A percentile compares a stretch with the other conserved stretches of the same genome.
Conservation (phyloP, 2,329 filamentous ascomycete genomes). For the Penicillium expansum region DNA sequence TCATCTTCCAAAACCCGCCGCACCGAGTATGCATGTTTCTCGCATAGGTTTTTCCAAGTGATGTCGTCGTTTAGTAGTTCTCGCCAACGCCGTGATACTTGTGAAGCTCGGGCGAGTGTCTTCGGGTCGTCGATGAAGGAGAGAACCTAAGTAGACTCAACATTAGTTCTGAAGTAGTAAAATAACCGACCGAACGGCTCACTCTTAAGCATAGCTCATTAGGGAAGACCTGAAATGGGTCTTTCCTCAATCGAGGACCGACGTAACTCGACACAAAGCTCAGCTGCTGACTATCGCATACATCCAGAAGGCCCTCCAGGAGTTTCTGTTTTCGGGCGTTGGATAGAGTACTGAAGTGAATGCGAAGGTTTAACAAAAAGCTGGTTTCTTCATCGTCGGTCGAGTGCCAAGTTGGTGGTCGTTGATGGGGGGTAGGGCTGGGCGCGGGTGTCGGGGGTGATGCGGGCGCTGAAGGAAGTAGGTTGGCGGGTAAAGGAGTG, state of each 20-base stretch:
- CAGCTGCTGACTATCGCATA: conserved; percentile 91
- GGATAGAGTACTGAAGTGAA: conserved; percentile 75
- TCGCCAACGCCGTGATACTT: conserved; percentile 93
- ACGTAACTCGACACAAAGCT: conserved; percentile 97
- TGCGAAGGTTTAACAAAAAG: conserved; percentile 73
- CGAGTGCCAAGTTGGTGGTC: conserved; percentile 51
- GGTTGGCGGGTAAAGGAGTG: conserved; percentile 56
- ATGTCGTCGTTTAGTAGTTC: conserved; percentile 94
- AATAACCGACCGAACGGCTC: conserved; percentile 35
- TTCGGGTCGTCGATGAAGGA: conserved; percentile 97
- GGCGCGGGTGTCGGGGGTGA: conserved; percentile 67
- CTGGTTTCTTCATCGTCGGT: conserved; percentile 70
- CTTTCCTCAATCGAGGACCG: conserved; percentile 88
- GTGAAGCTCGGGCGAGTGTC: conserved; percentile 85
- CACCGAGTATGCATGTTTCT: conserved; percentile 95
- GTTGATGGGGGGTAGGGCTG: conserved; percentile 62
- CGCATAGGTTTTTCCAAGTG: conserved; percentile 96
- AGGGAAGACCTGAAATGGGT: conserved; percentile 87
- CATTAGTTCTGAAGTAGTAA: conserved; percentile 12
- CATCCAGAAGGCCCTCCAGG: conserved; percentile 82
- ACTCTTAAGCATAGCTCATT: conserved; percentile 90
- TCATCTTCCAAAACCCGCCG: conserved; percentile 53
- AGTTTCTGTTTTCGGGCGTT: conserved; percentile 74
- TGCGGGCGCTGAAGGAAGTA: conserved; percentile 63
- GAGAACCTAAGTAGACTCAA: conserved; percentile 61